A percentile compares a stretch with the other conserved stretches of the same genome.
phyloP scores from a whole-genome alignment of 768 basidiomycete species.

The Pisolithus tinctorius region DNA sequence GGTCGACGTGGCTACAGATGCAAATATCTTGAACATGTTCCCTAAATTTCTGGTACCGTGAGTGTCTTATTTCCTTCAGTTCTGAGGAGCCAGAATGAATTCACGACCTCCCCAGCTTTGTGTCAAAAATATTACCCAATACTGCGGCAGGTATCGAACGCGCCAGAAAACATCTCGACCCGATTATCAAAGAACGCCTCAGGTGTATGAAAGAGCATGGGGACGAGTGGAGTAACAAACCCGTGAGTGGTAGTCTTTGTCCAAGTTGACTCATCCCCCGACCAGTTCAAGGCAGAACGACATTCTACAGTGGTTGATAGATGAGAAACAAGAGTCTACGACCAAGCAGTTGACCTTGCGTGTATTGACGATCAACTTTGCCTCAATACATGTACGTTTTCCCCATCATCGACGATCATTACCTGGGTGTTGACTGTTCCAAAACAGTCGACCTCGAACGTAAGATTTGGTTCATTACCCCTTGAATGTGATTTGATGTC shows the following conservation, averaged over 20 bases:
- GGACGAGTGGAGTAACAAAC: slow-evolving; percentile 22
- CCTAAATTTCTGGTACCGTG: slow-evolving; percentile 30
- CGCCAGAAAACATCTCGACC: slow-evolving; percentile 14
- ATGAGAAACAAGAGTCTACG: background rate
- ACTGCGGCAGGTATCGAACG: background rate
- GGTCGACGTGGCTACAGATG: slow-evolving; percentile 17
- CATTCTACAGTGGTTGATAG: background rate
- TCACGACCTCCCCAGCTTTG: background rate
- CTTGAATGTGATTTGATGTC: background rate
- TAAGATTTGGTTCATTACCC: background rate
- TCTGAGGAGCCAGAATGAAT: background rate
- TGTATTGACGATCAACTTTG: background rate
- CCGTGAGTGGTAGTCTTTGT: slow-evolving; percentile 18
- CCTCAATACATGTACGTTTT: slow-evolving; percentile 14
- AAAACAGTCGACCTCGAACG: background rate
- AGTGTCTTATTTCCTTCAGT: background rate
- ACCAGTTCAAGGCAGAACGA: background rate
- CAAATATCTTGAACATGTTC: slow-evolving; percentile 17
- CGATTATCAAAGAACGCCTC: slow-evolving; percentile 27
- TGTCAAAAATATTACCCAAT: background rate
- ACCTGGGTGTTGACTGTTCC: background rate
- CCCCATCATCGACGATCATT: background rate
- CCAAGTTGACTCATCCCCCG: background rate
- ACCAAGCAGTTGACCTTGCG: background rate
- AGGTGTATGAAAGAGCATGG: slow-evolving; percentile 17